Base-by-base conservation (phyloP, 129 eudicot species). In the Flaveria linearis region DNA sequence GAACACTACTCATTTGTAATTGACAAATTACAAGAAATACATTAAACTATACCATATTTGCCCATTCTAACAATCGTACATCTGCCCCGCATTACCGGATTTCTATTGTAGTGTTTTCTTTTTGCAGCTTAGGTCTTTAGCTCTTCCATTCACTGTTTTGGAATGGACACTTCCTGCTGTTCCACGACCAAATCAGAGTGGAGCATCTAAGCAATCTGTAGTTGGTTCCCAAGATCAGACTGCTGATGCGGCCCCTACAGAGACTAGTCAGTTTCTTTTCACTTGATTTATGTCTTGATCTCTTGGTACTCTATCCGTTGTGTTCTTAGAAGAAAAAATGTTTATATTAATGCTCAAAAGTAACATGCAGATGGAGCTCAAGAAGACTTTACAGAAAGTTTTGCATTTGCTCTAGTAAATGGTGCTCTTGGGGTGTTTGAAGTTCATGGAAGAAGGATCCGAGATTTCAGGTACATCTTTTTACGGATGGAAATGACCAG, bases 361-460 rank as follows among this genome's bases (percentile, higher is more conserved):
- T 78, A 78, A 73, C 80, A 74, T 76, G 58, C 90, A 61, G 99
- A 89, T 71, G 96, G 90, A 73, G 80, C 86, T 78, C 97, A 88
- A 84, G 99, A 94, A n/a, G 98, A 94, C 67, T 81, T 85, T 52
- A 86, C 96, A n/a, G 99, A 94, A 81, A 91, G 97, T 81, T 94
- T 94, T 82, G 77, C 99, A 74, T 94, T 94, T 86, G 97, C 97
- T 33, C 62, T 94, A 50, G 96, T 91, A 58, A 91, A 94, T 74
- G 99, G 99, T 61, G 97, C 99, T 49, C 90, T 91, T 72, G 99
- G 99, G 72, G 99, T 94, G 80, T 94, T 94, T 76, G 99, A 91
- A 86, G 99, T 94, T 74, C 96, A 89, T 68, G 99, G 99, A 20
- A 88, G 97, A 77, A 91, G 99, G 86, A 89, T 94, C 73, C 92